Evolutionary conservation across 352 stramenopile species (phyloP).

Genomic region (Phytophthora agathidicida): DNA sequence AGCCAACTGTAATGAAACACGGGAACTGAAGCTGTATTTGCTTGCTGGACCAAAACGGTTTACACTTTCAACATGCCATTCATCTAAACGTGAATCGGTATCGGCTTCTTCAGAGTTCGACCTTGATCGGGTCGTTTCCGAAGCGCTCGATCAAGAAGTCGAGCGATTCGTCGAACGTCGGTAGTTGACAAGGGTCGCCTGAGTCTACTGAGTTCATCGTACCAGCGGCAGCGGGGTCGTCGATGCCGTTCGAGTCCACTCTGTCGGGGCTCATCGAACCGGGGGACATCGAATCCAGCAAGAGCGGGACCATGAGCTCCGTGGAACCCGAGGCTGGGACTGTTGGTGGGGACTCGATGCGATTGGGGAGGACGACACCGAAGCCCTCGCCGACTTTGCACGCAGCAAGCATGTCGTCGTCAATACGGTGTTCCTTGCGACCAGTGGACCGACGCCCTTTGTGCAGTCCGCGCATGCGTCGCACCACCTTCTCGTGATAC

Average conservation of each 20-base stretch:
- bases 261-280: constrained; percentile 26
- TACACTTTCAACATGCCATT: too few species aligned
- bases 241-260: constrained; percentile 28
- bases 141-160: constrained; percentile 63
- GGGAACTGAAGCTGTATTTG: too few species aligned
- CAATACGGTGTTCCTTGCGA: constrained; percentile 46
- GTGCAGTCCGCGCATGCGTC: constrained; percentile 48
- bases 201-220: background rate
- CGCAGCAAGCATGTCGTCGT: constrained; percentile 41
- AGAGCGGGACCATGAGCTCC: constrained; percentile 22
- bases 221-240: background rate
- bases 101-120: constrained; percentile 14
- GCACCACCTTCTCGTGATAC: constrained; percentile 63
- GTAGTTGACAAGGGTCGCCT: constrained; percentile 26
- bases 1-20: too few species aligned
- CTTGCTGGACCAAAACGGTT: too few species aligned
- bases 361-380: constrained; percentile 31
- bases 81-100: background rate
- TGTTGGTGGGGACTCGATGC: background rate
- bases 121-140: constrained; percentile 1
- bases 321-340: background rate
- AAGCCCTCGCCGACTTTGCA: constrained; percentile 42
- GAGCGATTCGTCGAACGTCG: constrained; percentile 59
- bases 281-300: constrained; percentile 14
- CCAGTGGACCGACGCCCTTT: constrained; percentile 45